A percentile compares a stretch with the other conserved stretches of the same genome.
phyloP scores from a whole-genome alignment of 352 stramenopile species.

The Detonula confervacea region DNA sequence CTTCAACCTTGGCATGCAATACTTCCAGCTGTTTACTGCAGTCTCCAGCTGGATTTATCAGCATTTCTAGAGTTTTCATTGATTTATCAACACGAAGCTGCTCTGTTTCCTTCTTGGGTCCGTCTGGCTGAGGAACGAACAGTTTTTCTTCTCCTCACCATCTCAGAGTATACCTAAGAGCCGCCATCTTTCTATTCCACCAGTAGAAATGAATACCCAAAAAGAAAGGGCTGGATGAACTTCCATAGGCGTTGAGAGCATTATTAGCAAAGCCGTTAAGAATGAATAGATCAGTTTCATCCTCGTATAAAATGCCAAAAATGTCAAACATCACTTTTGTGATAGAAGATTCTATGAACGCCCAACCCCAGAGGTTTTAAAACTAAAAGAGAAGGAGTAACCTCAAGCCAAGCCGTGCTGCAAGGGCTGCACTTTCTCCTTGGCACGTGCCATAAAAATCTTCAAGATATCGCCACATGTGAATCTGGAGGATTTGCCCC shows the following conservation, averaged over 20 bases:
- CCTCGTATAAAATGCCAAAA: constrained; percentile 10
- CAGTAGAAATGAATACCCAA: constrained; percentile 15
- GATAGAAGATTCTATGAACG: neutral
- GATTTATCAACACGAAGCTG: neutral
- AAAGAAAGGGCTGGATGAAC: neutral
- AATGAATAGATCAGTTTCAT: constrained; percentile 21
- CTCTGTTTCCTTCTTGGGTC: neutral
- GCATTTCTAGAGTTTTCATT: constrained; percentile 2
- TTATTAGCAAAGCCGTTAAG: neutral
- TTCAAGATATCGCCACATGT: neutral
- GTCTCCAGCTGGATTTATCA: neutral
- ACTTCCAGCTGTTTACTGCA: constrained; percentile 2
- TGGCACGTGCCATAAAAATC: neutral
- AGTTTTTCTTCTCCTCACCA: neutral
- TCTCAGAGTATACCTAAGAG: neutral
- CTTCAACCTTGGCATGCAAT: neutral
- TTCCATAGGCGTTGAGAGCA: neutral
- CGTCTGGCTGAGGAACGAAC: neutral
- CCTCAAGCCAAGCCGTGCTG: neutral
- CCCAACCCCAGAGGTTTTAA: neutral
- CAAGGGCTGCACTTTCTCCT: neutral
- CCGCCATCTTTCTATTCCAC: neutral
- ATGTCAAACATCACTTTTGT: neutral
- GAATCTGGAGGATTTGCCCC: neutral
- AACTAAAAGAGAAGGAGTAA: no score